phyloP scores from a whole-genome alignment of 176 grass and related monocot genomes.

The Raddia guianensis region DNA sequence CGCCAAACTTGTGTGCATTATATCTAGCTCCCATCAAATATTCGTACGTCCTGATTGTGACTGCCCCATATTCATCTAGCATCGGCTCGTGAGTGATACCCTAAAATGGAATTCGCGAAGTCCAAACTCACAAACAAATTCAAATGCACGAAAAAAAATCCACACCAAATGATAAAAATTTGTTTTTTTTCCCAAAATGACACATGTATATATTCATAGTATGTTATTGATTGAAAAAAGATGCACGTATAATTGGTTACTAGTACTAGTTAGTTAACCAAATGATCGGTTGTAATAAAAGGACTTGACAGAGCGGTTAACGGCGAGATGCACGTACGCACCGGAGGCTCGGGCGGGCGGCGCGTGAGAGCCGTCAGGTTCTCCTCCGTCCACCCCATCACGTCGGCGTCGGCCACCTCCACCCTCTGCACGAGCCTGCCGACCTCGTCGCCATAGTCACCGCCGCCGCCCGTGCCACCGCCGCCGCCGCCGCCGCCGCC shows the following conservation, averaged over 20 bases:
- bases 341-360: constrained; percentile 44
- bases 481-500: background rate
- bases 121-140: background rate
- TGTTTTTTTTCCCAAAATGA: background rate
- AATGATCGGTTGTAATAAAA: constrained; percentile 29
- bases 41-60: background rate
- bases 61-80: background rate
- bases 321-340: constrained; percentile 10
- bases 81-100: background rate
- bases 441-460: background rate
- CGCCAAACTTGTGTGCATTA: background rate
- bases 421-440: constrained; percentile 47
- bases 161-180: background rate
- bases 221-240: background rate
- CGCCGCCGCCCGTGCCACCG: background rate
- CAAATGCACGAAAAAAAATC: background rate
- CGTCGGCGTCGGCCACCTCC: constrained; percentile 51
- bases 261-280: background rate
- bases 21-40: background rate
- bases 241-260: constrained; percentile 3
- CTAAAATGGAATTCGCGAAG: background rate
- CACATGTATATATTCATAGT: background rate
- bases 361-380: constrained; percentile 34
- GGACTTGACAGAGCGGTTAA: constrained; percentile 6
- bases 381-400: constrained; percentile 60